Base-by-base conservation (phyloP, 2,329 filamentous ascomycete genomes). In the Capronia epimyces region DNA sequence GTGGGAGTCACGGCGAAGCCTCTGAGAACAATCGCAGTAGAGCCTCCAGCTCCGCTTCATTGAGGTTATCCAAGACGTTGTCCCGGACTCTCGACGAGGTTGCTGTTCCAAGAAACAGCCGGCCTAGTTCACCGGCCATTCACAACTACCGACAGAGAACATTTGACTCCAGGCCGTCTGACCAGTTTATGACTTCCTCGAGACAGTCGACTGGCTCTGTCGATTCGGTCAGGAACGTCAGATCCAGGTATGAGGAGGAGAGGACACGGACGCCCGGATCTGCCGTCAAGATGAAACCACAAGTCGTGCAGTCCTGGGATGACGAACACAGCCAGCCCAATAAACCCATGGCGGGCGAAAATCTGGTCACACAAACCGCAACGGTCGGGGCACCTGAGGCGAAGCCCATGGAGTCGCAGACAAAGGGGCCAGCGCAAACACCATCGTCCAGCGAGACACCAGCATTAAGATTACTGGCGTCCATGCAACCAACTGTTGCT, bases 401-500 rank as follows among this genome's bases (percentile, higher is more conserved):
- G 12, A 24, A 24, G 15, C 16, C 43, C 13, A 15, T 15, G 16
- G 43, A 22, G 18, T 25, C 29, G 6, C 6, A 37, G 20, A 46
- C 6, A 13, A 16, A 7, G n/a, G 25, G 20, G 45, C 24, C n/a
- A 15, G 25, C n/a, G 34, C 41, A 8, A 15, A 40, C n/a, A 32
- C 25, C 12, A 16, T 42, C 24, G 27, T 25, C 25, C 25, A 6
- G 34, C 16, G 46, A 37, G 31, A 45, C 45, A 20, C 34, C 32
- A 9, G 42, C 46, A 15, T 42, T 40, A 12, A 43, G 48, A 37
- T 50, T 50, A 3, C 22, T 47, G 20, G 37, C 44, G 4, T 49
- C 52, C 13, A 54, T 56, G 53, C 56, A 56, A 40, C 56, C 53
- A 31, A 56, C 56, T 13, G 56, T 58, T 34, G 44, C 50, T n/a